A percentile compares a stretch with the other conserved stretches of the same genome.
Conservation (phyloP, 768 basidiomycete species). For the Podaxis pistillaris region DNA sequence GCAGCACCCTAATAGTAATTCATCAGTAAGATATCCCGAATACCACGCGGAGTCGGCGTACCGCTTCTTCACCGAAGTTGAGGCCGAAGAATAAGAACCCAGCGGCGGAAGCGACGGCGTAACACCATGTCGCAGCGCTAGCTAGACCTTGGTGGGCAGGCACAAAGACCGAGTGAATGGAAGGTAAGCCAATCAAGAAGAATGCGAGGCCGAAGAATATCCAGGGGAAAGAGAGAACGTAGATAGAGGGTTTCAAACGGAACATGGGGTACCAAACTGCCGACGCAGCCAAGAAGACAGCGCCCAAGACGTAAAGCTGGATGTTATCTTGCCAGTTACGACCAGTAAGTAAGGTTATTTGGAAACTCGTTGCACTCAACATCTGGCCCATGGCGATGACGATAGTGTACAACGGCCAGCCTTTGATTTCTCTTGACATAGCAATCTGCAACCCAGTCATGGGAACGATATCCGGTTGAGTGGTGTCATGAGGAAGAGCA, state of each 20-base stretch:
- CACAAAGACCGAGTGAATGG: conserved; percentile 57
- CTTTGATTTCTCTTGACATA: conserved; percentile 73
- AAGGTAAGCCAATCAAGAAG: conserved; percentile 88
- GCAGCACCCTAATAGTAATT: conserved; percentile 68
- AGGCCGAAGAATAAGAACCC: conserved; percentile 93
- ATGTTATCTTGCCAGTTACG: conserved; percentile 78
- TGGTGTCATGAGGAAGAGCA: conserved; percentile 44
- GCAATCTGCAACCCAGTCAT: conserved; percentile 87
- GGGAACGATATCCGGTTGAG: conserved; percentile 59
- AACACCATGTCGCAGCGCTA: conserved; percentile 84
- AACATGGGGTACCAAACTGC: conserved; percentile 90
- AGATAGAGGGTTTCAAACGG: conserved; percentile 84
- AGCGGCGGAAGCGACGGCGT: conserved; percentile 90
- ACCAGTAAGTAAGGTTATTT: conserved; percentile 87
- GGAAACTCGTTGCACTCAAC: conserved; percentile 91
- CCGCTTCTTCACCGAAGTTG: conserved; percentile 97
- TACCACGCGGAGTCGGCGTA: conserved; percentile 29
- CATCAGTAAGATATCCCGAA: conserved; percentile 11
- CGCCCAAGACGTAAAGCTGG: conserved; percentile 89
- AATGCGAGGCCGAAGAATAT: conserved; percentile 89
- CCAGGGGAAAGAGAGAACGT: conserved; percentile 86
- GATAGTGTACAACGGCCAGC: conserved; percentile 93
- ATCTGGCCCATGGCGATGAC: conserved; percentile 88
- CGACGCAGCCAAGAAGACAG: conserved; percentile 83
- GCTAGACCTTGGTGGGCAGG: conserved; percentile 66